Evolutionary conservation across 1,139 yeast species (phyloP).

Genomic region (Cylindricascospora bacillispora): DNA sequence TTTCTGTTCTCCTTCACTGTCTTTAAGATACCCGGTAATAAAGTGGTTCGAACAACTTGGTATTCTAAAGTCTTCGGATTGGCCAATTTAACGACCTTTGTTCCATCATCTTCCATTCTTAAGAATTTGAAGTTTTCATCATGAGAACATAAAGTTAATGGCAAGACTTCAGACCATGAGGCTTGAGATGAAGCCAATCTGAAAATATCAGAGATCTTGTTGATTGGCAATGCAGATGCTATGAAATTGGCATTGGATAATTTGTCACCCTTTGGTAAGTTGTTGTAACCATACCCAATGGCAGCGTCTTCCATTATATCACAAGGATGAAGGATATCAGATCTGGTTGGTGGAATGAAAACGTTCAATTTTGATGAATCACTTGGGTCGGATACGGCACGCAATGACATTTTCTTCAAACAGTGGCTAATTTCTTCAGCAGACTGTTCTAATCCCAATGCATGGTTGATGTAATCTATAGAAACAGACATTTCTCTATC

Average conservation of each 20-base stretch:
- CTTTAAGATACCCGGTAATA: constrained; percentile 88
- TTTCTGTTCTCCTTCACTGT: constrained; percentile 93
- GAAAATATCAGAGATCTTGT: constrained; percentile 81
- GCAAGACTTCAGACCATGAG: constrained; percentile 93
- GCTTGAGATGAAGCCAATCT: constrained; percentile 89
- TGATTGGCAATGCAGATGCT: constrained; percentile 81
- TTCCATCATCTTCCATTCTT: constrained; percentile 60
- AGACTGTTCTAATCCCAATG: constrained; percentile 66
- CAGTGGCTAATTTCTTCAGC: constrained; percentile 57
- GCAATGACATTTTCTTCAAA: constrained; percentile 70
- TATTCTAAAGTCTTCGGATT: constrained; percentile 96
- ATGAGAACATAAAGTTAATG: constrained; percentile 88
- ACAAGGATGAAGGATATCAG: constrained; percentile 93
- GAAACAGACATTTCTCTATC: constrained; percentile 68
- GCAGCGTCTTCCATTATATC: constrained; percentile 99
- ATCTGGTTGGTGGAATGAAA: constrained; percentile 79
- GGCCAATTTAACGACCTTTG: constrained; percentile 73
- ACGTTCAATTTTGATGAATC: constrained; percentile 52
- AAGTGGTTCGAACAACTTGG: constrained; percentile 92
- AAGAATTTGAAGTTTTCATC: constrained; percentile 91
- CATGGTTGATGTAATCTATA: constrained; percentile 76
- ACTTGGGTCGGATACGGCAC: constrained; percentile 40
- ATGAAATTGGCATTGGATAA: constrained; percentile 60
- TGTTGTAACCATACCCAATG: constrained; percentile 89
- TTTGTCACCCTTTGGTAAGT: constrained; percentile 72